A percentile compares a stretch with the other conserved stretches of the same genome.
phyloP scores from a whole-genome alignment of 2,329 filamentous ascomycete genomes.

The Talaromyces sp. region DNA sequence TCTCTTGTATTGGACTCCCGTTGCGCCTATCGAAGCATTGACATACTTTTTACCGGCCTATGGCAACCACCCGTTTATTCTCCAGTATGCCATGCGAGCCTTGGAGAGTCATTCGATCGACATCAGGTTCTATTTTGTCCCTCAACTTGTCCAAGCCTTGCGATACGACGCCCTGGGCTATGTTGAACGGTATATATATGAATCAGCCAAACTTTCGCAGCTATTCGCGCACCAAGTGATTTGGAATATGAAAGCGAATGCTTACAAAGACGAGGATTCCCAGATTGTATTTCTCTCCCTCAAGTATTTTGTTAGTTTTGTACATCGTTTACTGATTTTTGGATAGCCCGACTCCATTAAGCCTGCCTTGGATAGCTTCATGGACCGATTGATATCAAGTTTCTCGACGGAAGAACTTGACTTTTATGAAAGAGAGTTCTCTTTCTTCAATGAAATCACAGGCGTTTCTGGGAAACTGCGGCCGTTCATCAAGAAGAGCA shows the following conservation, averaged over 20 bases:
- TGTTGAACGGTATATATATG: constrained; percentile 91
- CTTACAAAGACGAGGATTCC: constrained; percentile 94
- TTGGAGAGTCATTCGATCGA: constrained; percentile 93
- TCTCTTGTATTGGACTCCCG: constrained; percentile 84
- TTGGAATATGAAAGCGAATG: constrained; percentile 99
- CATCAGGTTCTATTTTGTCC: constrained; percentile 97
- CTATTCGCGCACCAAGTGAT: constrained; percentile 98
- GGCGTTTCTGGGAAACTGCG: constrained; percentile 92
- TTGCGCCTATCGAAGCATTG: constrained; percentile 88
- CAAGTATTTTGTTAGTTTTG: not conserved
- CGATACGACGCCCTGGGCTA: constrained; percentile 92
- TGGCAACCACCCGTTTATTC: constrained; percentile 82
- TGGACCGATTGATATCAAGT: constrained; percentile 72
- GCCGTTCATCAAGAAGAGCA: constrained; percentile 83
- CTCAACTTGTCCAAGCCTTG: constrained; percentile 92
- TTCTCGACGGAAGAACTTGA: constrained; percentile 72
- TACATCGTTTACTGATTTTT: constrained; percentile 12
- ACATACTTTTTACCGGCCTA: constrained; percentile 91
- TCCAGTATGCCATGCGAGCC: constrained; percentile 95
- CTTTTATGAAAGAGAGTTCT: constrained; percentile 92
- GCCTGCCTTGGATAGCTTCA: constrained; percentile 86
- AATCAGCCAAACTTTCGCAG: constrained; percentile 96
- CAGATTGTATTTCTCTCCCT: constrained; percentile 56
- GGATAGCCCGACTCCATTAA: constrained; percentile 79
- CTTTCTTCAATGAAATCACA: constrained; percentile 98